Evolutionary conservation across 1,284 basidiomycete species (phyloP), one percentile per base, ranked within the genome.

Genomic region (Ustilago hordei): DNA sequence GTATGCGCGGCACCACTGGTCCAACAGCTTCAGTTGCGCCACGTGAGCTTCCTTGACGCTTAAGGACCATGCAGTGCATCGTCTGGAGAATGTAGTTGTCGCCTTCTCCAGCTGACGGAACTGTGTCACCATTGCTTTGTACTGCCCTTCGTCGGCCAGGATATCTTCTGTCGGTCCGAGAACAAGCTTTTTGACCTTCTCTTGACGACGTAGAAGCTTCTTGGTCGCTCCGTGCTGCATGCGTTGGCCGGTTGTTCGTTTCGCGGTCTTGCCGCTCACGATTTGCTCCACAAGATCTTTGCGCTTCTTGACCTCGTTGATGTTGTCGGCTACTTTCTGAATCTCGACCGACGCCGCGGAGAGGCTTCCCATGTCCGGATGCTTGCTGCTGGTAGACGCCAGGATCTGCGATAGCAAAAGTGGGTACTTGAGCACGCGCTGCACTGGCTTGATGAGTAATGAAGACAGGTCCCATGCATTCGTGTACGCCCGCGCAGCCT

Each of bases 381-480:
- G 94, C 12, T 88, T 87, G 32, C 91, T 90, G 1, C 92, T 91
- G 0, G 95, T 97, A 81, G 70, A 69, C 11, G 78, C 77, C 19
- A 86, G 89, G 65, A 98, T 91, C 57, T 94, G 91, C 19, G 88
- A 87, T 43, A 98, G 91, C 19, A 98, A 90, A 12, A 97, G 89
- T 0, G 95, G 92, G 84, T 98, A 98, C 86, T 96, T 97, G 79
- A 85, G 83, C 43, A 86, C 85, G 6, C 87, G 84, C 74, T 87
- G 87, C 2, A 87, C 87, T 3, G 87, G 87, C 70, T 88, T 88
- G 86, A 95, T 97, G 69, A 97, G 91, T 69, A 97, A 90, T 1
- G 94, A 96, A 8, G 93, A 90, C 52, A 98, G 90, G 86, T 98
- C 95, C 95, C 95, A 98, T 1, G 95, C 93, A 81, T 95, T 93